Percentiles rank a stretch among this genome's conserved stretches.
Conservation (phyloP, 306 rosid genomes). For the Crataegus laevigata region DNA sequence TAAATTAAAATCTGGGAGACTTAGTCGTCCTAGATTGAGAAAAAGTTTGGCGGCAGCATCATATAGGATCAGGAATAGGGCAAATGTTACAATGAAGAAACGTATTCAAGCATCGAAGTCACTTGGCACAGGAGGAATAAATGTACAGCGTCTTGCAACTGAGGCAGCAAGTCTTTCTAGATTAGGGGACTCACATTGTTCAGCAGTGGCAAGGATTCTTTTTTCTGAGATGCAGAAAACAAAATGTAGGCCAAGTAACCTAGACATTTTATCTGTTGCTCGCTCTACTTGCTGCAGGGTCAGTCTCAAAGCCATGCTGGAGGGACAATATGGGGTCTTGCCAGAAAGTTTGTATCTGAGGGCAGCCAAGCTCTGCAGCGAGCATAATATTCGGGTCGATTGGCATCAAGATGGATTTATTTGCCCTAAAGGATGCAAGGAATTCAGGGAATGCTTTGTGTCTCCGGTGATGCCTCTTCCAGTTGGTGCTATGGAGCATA, state of each 20-base stretch:
- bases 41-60: conserved; percentile 73
- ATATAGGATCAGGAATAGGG: conserved; percentile 71
- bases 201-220: conserved; percentile 76
- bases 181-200: conserved; percentile 61
- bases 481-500: conserved; percentile 25
- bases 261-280: conserved; percentile 65
- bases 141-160: conserved; percentile 35
- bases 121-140: conserved; percentile 36
- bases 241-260: conserved; percentile 68
- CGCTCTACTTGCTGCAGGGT: conserved; percentile 77
- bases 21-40: conserved; percentile 77
- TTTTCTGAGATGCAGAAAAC: conserved; percentile 82
- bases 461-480: conserved; percentile 57
- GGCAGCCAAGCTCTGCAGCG: conserved; percentile 92
- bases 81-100: conserved; percentile 62
- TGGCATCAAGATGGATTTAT: conserved; percentile 81
- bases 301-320: conserved; percentile 55
- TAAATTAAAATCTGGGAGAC: conserved; percentile 85
- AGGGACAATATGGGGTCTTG: conserved; percentile 63
- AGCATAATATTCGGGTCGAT: conserved; percentile 42
- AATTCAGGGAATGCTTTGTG: conserved; percentile 37
- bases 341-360: conserved; percentile 74
- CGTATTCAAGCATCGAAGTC: conserved; percentile 65
- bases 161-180: conserved; percentile 47
- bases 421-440: conserved; percentile 71